Percentiles rank a stretch among this genome's conserved stretches.
phyloP scores from a whole-genome alignment of 2,329 filamentous ascomycete species.

The Trichoderma atroviride region DNA sequence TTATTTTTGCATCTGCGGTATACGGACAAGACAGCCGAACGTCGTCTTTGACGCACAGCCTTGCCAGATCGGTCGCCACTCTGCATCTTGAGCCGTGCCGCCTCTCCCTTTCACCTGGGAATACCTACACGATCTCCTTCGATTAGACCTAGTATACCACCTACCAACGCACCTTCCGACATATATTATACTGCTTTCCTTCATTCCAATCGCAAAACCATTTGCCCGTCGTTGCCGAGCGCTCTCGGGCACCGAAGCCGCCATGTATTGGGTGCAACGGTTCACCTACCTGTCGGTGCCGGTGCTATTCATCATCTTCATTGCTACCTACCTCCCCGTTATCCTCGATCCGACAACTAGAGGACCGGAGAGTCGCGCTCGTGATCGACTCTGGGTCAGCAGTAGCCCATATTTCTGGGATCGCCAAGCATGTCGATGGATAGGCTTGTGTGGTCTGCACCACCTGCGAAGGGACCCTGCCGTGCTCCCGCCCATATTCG shows the following conservation, averaged over 20 bases:
- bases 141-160: not conserved
- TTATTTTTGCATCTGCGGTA: not conserved
- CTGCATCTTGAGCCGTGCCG: not conserved
- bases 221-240: conserved; percentile 1
- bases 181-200: not conserved
- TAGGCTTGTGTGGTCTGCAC: conserved; percentile 76
- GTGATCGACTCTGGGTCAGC: conserved; percentile 69
- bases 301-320: conserved; percentile 50
- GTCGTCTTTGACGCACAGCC: not conserved
- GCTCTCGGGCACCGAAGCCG: conserved; percentile 13
- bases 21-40: not conserved
- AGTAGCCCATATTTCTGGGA: conserved; percentile 74
- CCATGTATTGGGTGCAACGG: conserved; percentile 54
- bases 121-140: not conserved
- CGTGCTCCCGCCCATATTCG: conserved; percentile 31
- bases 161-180: not conserved
- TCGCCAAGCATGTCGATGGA: conserved; percentile 75
- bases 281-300: conserved; percentile 44
- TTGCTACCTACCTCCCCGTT: conserved; percentile 55
- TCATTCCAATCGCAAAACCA: not conserved
- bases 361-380: conserved; percentile 60
- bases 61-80: conserved; percentile 3
- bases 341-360: conserved; percentile 66
- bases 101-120: not conserved
- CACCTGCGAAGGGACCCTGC: conserved; percentile 68